Evolutionary conservation across 1,284 basidiomycete species (phyloP), one percentile per base, ranked within the genome.

Genomic region (Malassezia brasiliensis): DNA sequence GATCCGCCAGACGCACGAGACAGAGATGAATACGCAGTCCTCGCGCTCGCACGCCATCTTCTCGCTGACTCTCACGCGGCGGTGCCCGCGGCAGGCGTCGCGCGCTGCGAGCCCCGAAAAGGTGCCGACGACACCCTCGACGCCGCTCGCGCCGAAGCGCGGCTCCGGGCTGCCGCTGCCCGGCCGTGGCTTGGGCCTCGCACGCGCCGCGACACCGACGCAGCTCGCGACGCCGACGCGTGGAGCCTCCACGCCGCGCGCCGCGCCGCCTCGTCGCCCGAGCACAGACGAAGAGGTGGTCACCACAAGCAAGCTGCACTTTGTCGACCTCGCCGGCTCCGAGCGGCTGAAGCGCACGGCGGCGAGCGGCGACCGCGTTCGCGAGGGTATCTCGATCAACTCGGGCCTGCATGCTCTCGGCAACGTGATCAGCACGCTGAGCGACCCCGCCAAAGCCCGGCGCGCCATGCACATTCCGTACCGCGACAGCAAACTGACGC

Each of bases 21-120:
- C 93, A 37, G 89, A 91, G 70, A 96, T 98, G 93, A 98, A 98
- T 74, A 87, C 90, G 5, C 90, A 96, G 74, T 93, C 88, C 0
- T 96, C 91, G 41, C 87, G 93, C 61, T 94, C 90, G 22, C 93
- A 98, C 80, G 93, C 94, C 53, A 96, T 98, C 77, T 98, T 98
- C 77, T 94, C 91, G 41, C 80, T 99, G 54, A 96, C 88, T 6
- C 79, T 99, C 47, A 87, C 83, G 1, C 93, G 68, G 36, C 22
- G 63, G 60, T 25, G 42, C 9, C 8, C 25, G 25, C 42, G 41
- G 63, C 65, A 53, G 66, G 51, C 54, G 14, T 22, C 9, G 17
- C 45, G 45, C 28, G 46, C 54, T 10, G 37, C 20, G 35, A 47
- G 45, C 30, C 45, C 45, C 7, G 47, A 48, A 19, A 30, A 31